These are phyloP conservation scores for Rhynchosporium graminicola DNA, from an alignment of 2,329 filamentous ascomycete genomes.

Conservation along the genomic window DNA sequence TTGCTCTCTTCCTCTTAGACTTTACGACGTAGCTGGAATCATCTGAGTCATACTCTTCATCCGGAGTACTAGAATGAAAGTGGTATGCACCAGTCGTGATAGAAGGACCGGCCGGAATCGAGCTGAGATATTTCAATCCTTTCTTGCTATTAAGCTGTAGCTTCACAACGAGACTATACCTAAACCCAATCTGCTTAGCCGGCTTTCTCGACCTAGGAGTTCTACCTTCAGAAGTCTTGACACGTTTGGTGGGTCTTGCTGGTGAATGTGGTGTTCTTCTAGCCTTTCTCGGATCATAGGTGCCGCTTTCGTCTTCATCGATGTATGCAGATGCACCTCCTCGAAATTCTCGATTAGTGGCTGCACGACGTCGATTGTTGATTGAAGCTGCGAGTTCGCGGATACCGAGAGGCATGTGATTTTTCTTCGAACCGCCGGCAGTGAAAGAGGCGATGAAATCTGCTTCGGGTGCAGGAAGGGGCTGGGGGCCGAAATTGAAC, in stretches of 20 bases:
- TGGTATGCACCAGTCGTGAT: conserved; percentile 13
- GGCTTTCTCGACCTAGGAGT: conserved; percentile 11
- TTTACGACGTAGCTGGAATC: conserved; percentile 7
- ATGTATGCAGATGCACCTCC: conserved; percentile 26
- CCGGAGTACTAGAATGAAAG: neutral
- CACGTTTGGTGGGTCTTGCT: neutral
- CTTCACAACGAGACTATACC: conserved; percentile 21
- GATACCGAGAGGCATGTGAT: conserved; percentile 6
- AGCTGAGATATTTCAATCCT: conserved; percentile 24
- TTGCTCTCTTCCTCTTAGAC: conserved; percentile 12
- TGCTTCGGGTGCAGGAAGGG: conserved; percentile 4
- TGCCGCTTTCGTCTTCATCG: conserved; percentile 38
- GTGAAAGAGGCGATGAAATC: neutral
- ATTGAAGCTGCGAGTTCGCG: conserved; percentile 22
- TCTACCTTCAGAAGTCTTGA: conserved; percentile 16
- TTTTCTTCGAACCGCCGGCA: neutral
- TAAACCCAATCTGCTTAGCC: conserved; percentile 19
- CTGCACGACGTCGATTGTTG: conserved; percentile 25
- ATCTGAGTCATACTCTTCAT: conserved; percentile 8
- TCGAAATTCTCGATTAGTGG: conserved; percentile 19
- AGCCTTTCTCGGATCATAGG: conserved; percentile 32
- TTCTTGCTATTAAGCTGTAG: conserved; percentile 23
- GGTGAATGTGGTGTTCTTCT: conserved; percentile 1
- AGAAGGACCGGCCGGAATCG: conserved; percentile 19
- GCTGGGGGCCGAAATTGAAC: conserved; percentile 13